A percentile compares a stretch with the other conserved stretches of the same genome.
phyloP scores from a whole-genome alignment of 1,284 basidiomycete species.

The Trametes polyzona region DNA sequence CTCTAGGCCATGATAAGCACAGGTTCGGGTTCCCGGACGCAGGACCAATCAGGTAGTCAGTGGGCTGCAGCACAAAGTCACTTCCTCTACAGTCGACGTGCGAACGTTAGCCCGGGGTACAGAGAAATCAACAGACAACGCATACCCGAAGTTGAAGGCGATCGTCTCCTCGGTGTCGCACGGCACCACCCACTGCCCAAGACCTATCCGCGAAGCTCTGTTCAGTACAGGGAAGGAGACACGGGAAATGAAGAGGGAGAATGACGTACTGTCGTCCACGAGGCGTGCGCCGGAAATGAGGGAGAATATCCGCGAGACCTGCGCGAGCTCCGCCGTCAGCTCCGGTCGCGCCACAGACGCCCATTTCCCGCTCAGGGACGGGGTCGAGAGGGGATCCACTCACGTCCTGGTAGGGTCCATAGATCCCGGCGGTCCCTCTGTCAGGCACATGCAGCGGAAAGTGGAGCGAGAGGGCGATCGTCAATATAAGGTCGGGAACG shows the following conservation, averaged over 20 bases:
- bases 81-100: constrained; percentile 44
- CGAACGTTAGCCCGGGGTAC: neutral
- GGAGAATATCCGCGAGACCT: constrained; percentile 75
- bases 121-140: neutral
- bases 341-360: constrained; percentile 12
- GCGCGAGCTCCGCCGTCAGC: constrained; percentile 13
- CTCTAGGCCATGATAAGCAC: constrained; percentile 85
- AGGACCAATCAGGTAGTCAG: constrained; percentile 83
- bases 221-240: neutral
- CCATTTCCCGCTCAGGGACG: neutral
- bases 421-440: constrained; percentile 80
- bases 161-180: constrained; percentile 72
- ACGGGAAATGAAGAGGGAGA: neutral
- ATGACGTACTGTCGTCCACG: constrained; percentile 53
- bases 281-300: constrained; percentile 70
- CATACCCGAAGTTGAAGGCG: constrained; percentile 75
- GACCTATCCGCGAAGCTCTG: constrained; percentile 33
- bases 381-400: constrained; percentile 23
- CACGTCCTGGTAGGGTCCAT: constrained; percentile 82
- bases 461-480: constrained; percentile 1
- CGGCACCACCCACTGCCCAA: constrained; percentile 83
- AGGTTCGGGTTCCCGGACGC: constrained; percentile 65
- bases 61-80: constrained; percentile 74
- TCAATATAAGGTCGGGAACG: neutral
- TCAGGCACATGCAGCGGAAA: constrained; percentile 12